Evolutionary conservation across 129 eudicot species (phyloP), one percentile per base, ranked within the genome.

Genomic region (Rutidosis leptorrhynchoides): DNA sequence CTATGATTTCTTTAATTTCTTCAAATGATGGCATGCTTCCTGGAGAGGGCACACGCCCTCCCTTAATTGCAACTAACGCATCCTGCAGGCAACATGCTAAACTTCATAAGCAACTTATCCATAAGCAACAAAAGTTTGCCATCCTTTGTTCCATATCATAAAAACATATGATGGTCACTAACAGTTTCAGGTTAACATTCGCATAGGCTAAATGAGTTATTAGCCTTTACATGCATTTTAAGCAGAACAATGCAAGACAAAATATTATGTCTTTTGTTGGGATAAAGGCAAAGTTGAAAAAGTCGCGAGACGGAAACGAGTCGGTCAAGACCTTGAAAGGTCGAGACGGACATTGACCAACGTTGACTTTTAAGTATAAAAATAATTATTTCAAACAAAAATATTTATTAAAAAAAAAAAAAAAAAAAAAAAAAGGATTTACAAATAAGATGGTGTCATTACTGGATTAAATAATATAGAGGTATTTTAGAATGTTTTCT

Each of bases 1-100:
- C 98, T 65, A 93, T 66, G 33, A 86, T 71, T 27, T 93, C 90
- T 78, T 93, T 90, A 17, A 93, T 69, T 74, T 93, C 98, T 72
- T 88, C 98, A 78, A 92, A 92, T 48, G 98, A 83, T 29, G 98
- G 96, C 95, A 92, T 85, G 83, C 95, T 92, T 75, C 87, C 96
- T 49, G 98, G 96, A 33, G 96, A 65, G 42, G 98, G 98, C 59
- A 92, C 46, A 4, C 91, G 95, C 8, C 98, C 96, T 74, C 87
- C 88, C 74, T 71, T 88, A 35, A 92, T 88, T 21, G 96, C 98
- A 49, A 62, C 64, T 57, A 92, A 51, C 15, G 98, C 95, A 80
- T 92, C 98, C 96, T 91, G 83, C 70, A 83, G 32, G 52, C 21
- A 59, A 49, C 26, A 37, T 26, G 49, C 53, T 33, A 52, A 73